Conservation (phyloP, 331 rosid species). For the Quercus tomentella region DNA sequence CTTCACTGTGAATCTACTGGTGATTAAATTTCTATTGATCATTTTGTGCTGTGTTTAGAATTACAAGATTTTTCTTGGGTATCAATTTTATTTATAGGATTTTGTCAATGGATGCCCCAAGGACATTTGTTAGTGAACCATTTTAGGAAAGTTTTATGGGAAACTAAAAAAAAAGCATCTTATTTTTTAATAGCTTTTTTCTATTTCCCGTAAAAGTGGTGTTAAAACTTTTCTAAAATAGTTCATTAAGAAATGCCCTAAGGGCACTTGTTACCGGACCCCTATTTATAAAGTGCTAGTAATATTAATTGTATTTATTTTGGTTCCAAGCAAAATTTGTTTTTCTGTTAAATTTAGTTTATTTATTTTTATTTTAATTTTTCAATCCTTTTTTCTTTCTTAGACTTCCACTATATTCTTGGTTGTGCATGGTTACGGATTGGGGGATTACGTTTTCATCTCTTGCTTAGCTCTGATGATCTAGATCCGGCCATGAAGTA, state of each 20-base stretch:
- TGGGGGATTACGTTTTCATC: slow-evolving; percentile 70
- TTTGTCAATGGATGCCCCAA: too few species aligned
- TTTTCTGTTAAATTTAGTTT: not conserved
- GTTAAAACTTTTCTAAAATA: too few species aligned
- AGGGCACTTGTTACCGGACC: too few species aligned
- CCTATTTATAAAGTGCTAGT: not conserved
- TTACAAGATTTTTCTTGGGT: too few species aligned
- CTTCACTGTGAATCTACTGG: slow-evolving; percentile 36
- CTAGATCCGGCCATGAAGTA: slow-evolving; percentile 86
- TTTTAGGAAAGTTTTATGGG: not conserved
- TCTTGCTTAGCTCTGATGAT: slow-evolving; percentile 67
- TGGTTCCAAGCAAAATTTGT: not conserved
- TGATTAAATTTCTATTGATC: slow-evolving; percentile 21
- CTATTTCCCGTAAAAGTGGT: too few species aligned
- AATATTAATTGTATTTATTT: not conserved
- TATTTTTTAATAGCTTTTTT: too few species aligned
- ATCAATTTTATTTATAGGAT: too few species aligned
- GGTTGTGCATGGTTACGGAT: slow-evolving; percentile 76
- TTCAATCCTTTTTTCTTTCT: not conserved
- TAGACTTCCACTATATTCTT: slow-evolving; percentile 44
- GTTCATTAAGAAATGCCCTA: too few species aligned
- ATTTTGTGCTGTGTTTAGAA: not conserved
- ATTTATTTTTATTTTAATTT: not conserved
- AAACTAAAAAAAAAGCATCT: not conserved
- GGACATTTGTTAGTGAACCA: too few species aligned